These are phyloP conservation scores for Spiraea crenata DNA, from an alignment of 331 rosid genomes.

Conservation along the genomic window DNA sequence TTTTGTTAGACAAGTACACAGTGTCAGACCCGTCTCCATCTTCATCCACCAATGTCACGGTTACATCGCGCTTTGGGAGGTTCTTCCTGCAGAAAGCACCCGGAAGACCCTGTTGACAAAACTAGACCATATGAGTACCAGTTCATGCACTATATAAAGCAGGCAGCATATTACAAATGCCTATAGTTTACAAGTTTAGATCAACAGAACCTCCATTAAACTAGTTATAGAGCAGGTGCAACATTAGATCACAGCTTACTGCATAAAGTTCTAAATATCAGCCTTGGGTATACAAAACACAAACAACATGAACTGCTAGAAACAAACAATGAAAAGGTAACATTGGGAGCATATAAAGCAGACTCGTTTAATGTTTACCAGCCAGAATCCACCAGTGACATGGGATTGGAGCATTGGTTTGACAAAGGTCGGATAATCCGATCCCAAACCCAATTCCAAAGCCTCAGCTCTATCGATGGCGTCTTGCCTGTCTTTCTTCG, in stretches of 20 bases:
- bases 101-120: slow-evolving; percentile 60
- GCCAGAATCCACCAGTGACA: slow-evolving; percentile 88
- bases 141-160: background rate
- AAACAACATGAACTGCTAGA: background rate
- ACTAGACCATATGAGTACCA: background rate
- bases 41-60: slow-evolving; percentile 53
- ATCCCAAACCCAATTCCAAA: slow-evolving; percentile 38
- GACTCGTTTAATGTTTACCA: slow-evolving; percentile 47
- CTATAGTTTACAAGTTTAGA: background rate
- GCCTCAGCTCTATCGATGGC: slow-evolving; percentile 60
- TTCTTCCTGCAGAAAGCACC: slow-evolving; percentile 46
- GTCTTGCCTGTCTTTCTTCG: slow-evolving; percentile 50
- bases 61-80: slow-evolving; percentile 49
- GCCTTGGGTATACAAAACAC: background rate
- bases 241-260: background rate
- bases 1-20: slow-evolving; percentile 46
- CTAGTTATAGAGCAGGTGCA: background rate
- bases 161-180: background rate
- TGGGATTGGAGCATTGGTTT: slow-evolving; percentile 86
- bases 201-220: background rate
- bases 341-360: background rate
- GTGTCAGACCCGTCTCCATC: slow-evolving; percentile 48
- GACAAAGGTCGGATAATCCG: slow-evolving; percentile 43
- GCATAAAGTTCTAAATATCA: background rate
- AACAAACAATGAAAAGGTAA: background rate